A percentile compares a stretch with the other conserved stretches of the same genome.
Conservation (phyloP, 2,329 filamentous ascomycete species). For the Alternaria arbusti region DNA sequence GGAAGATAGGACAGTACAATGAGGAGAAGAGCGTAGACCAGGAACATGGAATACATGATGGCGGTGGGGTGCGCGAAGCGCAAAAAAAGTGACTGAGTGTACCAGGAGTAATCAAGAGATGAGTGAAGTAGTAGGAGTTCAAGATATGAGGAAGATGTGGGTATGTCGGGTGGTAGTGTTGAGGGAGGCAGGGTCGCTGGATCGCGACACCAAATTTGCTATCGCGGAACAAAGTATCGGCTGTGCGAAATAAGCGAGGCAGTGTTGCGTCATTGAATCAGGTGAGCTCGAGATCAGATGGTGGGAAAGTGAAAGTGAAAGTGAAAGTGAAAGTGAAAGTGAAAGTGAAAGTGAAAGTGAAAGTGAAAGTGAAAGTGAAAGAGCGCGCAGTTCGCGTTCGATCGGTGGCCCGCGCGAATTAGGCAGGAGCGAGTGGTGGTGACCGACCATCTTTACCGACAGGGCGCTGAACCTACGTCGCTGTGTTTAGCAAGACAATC, state of each 20-base stretch:
- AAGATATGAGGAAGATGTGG: background rate
- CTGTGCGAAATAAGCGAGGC: background rate
- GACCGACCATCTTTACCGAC: background rate
- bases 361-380: background rate
- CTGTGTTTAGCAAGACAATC: background rate
- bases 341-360: too few species aligned
- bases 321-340: background rate
- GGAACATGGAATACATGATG: background rate
- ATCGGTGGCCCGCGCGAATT: background rate
- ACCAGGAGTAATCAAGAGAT: background rate
- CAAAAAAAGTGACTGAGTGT: background rate
- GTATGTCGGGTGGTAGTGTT: background rate
- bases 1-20: too few species aligned
- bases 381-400: background rate
- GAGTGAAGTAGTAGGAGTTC: background rate
- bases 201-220: background rate
- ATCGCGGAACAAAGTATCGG: background rate
- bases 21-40: too few species aligned
- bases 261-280: background rate
- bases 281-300: background rate
- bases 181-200: background rate
- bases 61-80: background rate
- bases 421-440: background rate
- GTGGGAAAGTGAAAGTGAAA: background rate
- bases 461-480: background rate